Conservation (phyloP, 208 protist genomes). For the Strigomonas culicis region DNA sequence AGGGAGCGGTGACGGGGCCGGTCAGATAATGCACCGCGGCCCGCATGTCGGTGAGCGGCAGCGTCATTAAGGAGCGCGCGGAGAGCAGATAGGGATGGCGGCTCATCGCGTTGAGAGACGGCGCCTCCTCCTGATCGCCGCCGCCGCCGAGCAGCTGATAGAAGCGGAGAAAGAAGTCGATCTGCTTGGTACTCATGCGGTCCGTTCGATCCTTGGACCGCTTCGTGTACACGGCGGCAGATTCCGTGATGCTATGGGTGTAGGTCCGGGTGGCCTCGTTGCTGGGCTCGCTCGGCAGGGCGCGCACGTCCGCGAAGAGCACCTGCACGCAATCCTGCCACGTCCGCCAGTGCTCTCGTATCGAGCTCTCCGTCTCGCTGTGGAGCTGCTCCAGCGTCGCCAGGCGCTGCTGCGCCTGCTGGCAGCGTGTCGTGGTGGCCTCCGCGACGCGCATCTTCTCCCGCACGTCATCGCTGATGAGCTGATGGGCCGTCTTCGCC, state of each 20-base stretch:
- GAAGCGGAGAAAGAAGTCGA: slow-evolving; percentile 47
- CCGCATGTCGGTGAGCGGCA: slow-evolving; percentile 16
- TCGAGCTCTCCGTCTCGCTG: slow-evolving; percentile 44
- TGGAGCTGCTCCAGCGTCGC: slow-evolving; percentile 49
- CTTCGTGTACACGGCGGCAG: slow-evolving; percentile 38
- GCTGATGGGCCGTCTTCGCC: slow-evolving; percentile 59
- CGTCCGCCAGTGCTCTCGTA: slow-evolving; percentile 59
- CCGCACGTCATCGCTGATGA: slow-evolving; percentile 56
- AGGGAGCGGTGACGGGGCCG: slow-evolving; percentile 50
- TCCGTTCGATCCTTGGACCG: slow-evolving; percentile 57
- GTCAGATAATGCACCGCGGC: slow-evolving; percentile 19
- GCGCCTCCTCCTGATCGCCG: not conserved
- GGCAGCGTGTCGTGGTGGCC: slow-evolving; percentile 29
- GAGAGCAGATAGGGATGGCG: not conserved
- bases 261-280: slow-evolving; percentile 25
- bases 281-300: slow-evolving; percentile 25
- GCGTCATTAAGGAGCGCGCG: not conserved
- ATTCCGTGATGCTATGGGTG: slow-evolving; percentile 84
- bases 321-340: slow-evolving; percentile 52
- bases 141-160: slow-evolving; percentile 14
- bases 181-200: slow-evolving; percentile 44
- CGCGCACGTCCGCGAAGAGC: slow-evolving; percentile 64
- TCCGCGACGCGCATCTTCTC: slow-evolving; percentile 66
- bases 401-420: slow-evolving; percentile 41
- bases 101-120: not conserved